These are phyloP conservation scores for Podila epicladia DNA, from an alignment of 192 early-diverging fungal genomes.

Conservation along the genomic window DNA sequence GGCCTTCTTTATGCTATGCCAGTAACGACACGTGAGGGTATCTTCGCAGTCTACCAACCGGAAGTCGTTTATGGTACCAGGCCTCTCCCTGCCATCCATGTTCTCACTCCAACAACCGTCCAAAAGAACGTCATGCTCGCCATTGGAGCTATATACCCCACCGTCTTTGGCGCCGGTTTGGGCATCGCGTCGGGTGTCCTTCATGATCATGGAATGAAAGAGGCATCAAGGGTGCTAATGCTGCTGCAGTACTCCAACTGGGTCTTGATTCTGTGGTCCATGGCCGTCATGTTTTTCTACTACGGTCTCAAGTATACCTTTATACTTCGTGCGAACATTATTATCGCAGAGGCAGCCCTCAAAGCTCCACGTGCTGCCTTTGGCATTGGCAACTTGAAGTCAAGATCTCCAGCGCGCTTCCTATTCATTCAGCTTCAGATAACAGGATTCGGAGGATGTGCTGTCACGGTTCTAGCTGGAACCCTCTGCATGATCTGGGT, in stretches of 20 bases:
- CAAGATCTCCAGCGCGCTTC: slow-evolving; percentile 34
- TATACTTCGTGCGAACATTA: slow-evolving; percentile 49
- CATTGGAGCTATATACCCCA: slow-evolving; percentile 35
- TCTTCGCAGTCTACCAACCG: slow-evolving; percentile 49
- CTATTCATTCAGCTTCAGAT: slow-evolving; percentile 49
- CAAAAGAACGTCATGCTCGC: slow-evolving; percentile 42
- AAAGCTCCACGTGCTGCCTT: slow-evolving; percentile 41
- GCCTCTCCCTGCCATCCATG: slow-evolving; percentile 31
- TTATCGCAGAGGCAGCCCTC: slow-evolving; percentile 45
- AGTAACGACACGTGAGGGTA: slow-evolving; percentile 43
- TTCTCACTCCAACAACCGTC: slow-evolving; percentile 32
- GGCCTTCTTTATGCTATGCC: slow-evolving; percentile 50
- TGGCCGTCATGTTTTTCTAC: slow-evolving; percentile 44
- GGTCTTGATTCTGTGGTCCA: slow-evolving; percentile 41
- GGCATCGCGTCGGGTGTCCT: slow-evolving; percentile 28
- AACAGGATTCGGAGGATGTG: slow-evolving; percentile 42
- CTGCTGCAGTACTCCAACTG: slow-evolving; percentile 41
- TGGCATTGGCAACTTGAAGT: slow-evolving; percentile 43
- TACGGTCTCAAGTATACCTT: slow-evolving; percentile 51
- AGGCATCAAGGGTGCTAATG: slow-evolving; percentile 14
- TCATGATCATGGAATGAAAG: slow-evolving; percentile 16
- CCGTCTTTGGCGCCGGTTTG: slow-evolving; percentile 21
- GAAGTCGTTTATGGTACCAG: slow-evolving; percentile 25
- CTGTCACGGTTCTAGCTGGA: slow-evolving; percentile 26
- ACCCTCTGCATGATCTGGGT: slow-evolving; percentile 37